These are phyloP conservation scores for Neurospora intermedia DNA, from an alignment of 495 filamentous ascomycete species.

Conservation along the genomic window DNA sequence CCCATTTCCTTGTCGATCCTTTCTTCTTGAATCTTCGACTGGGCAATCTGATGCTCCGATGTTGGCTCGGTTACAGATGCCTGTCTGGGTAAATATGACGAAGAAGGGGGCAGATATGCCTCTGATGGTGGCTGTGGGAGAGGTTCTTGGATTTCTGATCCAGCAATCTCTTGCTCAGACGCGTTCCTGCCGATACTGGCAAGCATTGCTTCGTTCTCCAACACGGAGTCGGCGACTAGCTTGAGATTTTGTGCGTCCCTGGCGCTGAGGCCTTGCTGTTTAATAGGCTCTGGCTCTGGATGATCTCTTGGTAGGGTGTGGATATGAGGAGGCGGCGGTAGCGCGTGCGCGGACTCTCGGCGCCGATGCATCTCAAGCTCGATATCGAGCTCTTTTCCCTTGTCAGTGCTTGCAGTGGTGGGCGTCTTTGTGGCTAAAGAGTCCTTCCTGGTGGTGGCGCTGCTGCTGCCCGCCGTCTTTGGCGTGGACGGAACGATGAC, in stretches of 20 bases:
- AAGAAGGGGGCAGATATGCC: neutral
- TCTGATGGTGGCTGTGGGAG: neutral
- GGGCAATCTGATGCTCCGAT: constrained; percentile 11
- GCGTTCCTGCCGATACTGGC: neutral
- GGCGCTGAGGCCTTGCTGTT: neutral
- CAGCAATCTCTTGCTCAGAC: neutral
- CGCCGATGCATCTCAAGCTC: constrained; percentile 6
- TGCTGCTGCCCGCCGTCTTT: constrained; percentile 29
- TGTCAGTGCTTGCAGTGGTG: constrained; percentile 19
- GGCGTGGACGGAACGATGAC: constrained; percentile 84
- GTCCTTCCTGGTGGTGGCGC: constrained; percentile 15
- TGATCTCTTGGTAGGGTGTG: neutral
- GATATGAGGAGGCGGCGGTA: constrained; percentile 1
- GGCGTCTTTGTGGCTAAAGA: constrained; percentile 18
- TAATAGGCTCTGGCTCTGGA: neutral
- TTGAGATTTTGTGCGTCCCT: neutral
- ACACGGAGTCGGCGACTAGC: neutral
- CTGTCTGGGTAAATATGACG: neutral
- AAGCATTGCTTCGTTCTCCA: neutral
- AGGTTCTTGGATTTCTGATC: neutral
- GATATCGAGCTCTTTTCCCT: constrained; percentile 17
- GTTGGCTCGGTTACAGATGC: constrained; percentile 2
- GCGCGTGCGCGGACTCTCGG: constrained; percentile 1
- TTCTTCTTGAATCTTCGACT: neutral
- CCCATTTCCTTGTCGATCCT: neutral